These are phyloP conservation scores for Oxytropis ochrocephala DNA, from an alignment of 306 rosid species.

Conservation along the genomic window DNA sequence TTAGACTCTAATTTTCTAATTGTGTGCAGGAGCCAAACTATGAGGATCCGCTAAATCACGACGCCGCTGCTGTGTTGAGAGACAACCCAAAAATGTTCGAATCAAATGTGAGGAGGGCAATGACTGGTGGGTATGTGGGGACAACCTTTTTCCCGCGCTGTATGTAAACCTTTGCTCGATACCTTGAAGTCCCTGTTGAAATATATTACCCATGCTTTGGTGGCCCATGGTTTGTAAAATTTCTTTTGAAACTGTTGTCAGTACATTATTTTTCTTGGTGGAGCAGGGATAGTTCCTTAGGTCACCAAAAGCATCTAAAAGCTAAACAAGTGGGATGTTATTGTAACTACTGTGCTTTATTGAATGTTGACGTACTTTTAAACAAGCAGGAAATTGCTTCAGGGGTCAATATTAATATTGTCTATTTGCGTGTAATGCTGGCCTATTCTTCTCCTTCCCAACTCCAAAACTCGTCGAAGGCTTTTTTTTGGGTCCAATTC, in stretches of 20 bases:
- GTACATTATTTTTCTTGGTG: constrained; percentile 24
- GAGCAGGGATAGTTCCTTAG: constrained; percentile 22
- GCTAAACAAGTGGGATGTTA: constrained; percentile 30
- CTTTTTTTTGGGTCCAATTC: too few relatives aligned
- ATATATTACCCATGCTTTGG: constrained; percentile 26
- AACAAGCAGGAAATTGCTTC: constrained; percentile 19
- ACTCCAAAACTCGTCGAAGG: neutral
- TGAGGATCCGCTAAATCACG: constrained; percentile 95
- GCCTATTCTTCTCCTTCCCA: neutral
- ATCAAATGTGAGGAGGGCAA: constrained; percentile 84
- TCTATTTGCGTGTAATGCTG: neutral
- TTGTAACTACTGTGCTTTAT: constrained; percentile 30
- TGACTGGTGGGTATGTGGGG: constrained; percentile 94
- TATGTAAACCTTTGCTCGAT: constrained; percentile 37
- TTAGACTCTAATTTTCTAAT: neutral
- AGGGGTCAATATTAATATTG: neutral
- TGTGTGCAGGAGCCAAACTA: constrained; percentile 70
- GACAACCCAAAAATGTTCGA: constrained; percentile 72
- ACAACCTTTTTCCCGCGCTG: constrained; percentile 70
- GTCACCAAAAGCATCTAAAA: constrained; percentile 28
- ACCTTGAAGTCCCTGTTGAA: constrained; percentile 23
- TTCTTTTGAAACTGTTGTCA: constrained; percentile 24
- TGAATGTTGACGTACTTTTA: constrained; percentile 17
- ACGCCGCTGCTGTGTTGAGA: constrained; percentile 85
- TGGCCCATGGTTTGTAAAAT: constrained; percentile 46